Percentiles rank a stretch among this genome's conserved stretches.
Conservation (phyloP, 345 rosid genomes). For the Theobroma cacao region DNA sequence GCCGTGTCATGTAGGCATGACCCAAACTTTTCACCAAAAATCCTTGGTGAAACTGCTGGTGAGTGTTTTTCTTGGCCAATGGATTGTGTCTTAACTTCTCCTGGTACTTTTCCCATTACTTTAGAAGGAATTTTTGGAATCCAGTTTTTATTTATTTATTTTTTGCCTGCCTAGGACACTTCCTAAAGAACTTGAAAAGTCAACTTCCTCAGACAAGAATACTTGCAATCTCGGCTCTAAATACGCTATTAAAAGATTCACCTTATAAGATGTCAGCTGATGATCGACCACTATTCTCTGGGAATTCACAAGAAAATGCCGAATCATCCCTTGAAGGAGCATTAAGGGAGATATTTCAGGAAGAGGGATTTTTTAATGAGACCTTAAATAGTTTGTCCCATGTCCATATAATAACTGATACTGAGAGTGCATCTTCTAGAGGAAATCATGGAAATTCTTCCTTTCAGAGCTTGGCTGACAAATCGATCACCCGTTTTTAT, state of each 20-base stretch:
- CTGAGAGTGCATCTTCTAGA: constrained; percentile 69
- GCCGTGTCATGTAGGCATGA: constrained; percentile 83
- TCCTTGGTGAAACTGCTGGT: constrained; percentile 89
- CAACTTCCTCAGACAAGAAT: constrained; percentile 99
- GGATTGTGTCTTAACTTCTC: constrained; percentile 1
- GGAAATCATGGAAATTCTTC: constrained; percentile 81
- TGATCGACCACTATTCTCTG: constrained; percentile 30
- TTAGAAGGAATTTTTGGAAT: neutral
- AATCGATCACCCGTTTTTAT: constrained; percentile 91
- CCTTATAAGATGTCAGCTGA: constrained; percentile 71
- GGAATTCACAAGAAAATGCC: constrained; percentile 37
- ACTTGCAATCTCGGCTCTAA: constrained; percentile 94
- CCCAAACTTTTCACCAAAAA: constrained; percentile 64
- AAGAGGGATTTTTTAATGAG: constrained; percentile 87
- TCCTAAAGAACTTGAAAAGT: constrained; percentile 88
- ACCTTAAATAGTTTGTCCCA: constrained; percentile 91
- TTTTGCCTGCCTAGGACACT: constrained; percentile 68
- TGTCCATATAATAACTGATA: constrained; percentile 83
- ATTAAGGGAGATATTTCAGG: constrained; percentile 71
- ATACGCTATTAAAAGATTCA: constrained; percentile 88
- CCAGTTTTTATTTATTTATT: neutral
- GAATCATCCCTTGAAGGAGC: constrained; percentile 81
- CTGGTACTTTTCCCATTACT: neutral
- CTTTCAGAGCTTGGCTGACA: constrained; percentile 87
- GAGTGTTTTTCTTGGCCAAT: constrained; percentile 27